phyloP scores from a whole-genome alignment of 306 rosid genomes.

The Ammopiptanthus mongolicus region DNA sequence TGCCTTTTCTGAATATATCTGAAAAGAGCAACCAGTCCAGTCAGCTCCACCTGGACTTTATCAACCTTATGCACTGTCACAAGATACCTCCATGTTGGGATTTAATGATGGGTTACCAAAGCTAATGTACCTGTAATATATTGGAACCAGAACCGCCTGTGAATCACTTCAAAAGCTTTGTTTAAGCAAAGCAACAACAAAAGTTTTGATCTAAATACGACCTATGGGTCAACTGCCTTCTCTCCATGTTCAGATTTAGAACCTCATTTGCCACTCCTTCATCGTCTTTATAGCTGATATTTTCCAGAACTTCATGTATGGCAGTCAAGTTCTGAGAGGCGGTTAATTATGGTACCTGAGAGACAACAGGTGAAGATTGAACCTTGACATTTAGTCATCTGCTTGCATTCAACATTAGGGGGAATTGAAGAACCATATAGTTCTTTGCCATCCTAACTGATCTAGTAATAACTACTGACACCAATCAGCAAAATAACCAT shows the following conservation, averaged over 20 bases:
- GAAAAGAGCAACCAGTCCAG: constrained; percentile 8
- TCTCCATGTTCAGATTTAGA: too few species aligned
- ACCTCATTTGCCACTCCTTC: constrained; percentile 80
- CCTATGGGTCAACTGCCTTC: not conserved
- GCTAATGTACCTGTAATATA: not conserved
- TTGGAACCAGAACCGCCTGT: constrained; percentile 14
- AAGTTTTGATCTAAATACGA: not conserved
- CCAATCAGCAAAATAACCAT: too few species aligned
- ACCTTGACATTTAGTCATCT: too few species aligned
- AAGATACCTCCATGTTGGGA: constrained; percentile 1
- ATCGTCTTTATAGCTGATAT: constrained; percentile 66
- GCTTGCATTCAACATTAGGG: too few species aligned
- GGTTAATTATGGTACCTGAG: too few species aligned
- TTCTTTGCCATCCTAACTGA: too few species aligned
- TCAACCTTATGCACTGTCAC: constrained; percentile 12
- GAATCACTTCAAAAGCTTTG: constrained; percentile 22
- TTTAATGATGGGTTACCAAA: constrained; percentile 2
- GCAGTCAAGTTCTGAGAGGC: too few species aligned
- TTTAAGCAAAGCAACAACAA: constrained; percentile 7
- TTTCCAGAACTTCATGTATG: constrained; percentile 69
- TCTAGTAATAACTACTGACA: too few species aligned
- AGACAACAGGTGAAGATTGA: too few species aligned
- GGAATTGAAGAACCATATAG: too few species aligned
- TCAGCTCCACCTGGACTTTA: constrained; percentile 20
- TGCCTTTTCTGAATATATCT: constrained; percentile 22